Evolutionary conservation across 73 alveolate genomes (phyloP).

Genomic region (Effrenium voratum): DNA sequence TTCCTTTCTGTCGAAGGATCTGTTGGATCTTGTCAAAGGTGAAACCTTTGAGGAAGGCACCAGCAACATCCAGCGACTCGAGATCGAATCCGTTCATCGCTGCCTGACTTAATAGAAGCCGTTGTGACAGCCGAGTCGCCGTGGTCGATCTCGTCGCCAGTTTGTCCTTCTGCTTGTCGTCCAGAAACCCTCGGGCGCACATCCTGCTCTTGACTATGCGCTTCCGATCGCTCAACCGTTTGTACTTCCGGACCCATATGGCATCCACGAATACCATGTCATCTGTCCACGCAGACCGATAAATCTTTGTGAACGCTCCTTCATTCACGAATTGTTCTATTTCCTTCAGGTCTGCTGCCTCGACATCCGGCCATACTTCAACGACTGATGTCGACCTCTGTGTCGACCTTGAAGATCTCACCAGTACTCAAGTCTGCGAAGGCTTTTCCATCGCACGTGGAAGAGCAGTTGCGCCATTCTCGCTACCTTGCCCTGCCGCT

Average conservation of each 20-base stretch:
- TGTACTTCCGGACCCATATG: background rate
- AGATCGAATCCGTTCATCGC: no score
- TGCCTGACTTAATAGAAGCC: background rate
- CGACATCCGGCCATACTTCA: no score
- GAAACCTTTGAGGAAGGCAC: no score
- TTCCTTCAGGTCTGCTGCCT: no score
- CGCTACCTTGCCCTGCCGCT: no score
- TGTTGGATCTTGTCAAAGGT: no score
- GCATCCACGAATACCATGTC: constrained; percentile 1
- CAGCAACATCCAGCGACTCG: no score
- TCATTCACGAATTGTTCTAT: background rate
- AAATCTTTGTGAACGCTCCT: background rate
- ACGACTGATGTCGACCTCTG: background rate
- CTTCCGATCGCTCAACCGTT: background rate
- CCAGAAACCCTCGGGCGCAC: background rate
- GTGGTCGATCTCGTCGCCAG: background rate
- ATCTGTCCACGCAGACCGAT: background rate
- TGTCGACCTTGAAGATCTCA: constrained; percentile 15
- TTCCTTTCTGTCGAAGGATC: no score
- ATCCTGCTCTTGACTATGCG: background rate
- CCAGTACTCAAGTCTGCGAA: background rate
- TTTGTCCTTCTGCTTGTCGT: background rate
- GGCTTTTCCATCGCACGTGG: background rate
- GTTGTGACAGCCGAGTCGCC: background rate
- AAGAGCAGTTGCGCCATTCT: background rate